Base-by-base conservation (phyloP, 306 rosid species). In the Rosa lucieae region DNA sequence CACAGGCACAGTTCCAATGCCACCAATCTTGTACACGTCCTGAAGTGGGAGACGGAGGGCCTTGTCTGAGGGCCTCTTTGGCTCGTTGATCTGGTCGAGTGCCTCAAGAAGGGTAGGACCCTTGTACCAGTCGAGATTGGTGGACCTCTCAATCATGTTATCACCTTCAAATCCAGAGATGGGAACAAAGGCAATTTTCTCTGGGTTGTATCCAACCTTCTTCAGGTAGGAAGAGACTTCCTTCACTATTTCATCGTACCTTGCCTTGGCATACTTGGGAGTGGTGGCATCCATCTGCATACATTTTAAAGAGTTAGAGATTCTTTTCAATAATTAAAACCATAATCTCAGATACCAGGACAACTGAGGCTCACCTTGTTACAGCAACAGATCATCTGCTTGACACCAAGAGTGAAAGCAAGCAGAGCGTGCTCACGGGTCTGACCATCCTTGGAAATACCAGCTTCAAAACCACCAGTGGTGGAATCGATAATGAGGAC, bases 401-500 rank as follows among this genome's bases (percentile, higher is more conserved):
- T 82, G 7, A 82, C 86, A 73, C 86, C 86, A 49, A 82, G 86
- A 20, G 86, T 82, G 44, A 82, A 82, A 69, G 86, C 86, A 46
- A 82, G 86, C 13, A 82, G 58, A 8, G 86, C 86, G 3, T 82
- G 86, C 79, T 82, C 86, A 74, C 86, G 86, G 76, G 86, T 82
- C 86, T 82, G 86, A 8, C 86, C 86, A 59, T 82, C 86, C 79
- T 82, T 82, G 40, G 86, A 82, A 7, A 82, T 79, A 72, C 84
- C 87, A 23, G 84, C 84, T 37, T 84, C 87, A 67, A 84, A 84
- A 48, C 84, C 87, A 37, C 87, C 87, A 14, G 87, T 84, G 72
- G 84, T 84, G 56, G 87, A 84, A 77, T 84, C 87, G 21, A 84
- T 80, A 4, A 80, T 84, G 23, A 84, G 82, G 39, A 80, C 79